Evolutionary conservation across 208 protist species (phyloP), one percentile per base, ranked within the genome.

Genomic region (Vickermania spadyakhi): DNA sequence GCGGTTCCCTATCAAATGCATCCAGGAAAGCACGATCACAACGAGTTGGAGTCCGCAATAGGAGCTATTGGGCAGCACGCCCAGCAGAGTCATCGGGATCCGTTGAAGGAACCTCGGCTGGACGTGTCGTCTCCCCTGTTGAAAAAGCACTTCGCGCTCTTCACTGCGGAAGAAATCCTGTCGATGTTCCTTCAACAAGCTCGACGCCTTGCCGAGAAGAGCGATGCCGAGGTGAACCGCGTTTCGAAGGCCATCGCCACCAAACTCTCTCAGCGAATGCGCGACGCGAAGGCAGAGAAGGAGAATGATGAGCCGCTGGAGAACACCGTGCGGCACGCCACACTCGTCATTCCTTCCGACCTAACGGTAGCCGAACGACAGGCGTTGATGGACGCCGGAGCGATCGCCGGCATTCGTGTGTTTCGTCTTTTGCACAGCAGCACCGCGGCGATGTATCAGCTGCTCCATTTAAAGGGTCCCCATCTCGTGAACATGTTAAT

Each of bases 121-220:
- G 42, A 49, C 29, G 62, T 0, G 49, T 29, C 28, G 23, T 31
- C 3, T 36, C 63, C 11, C 57, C 77, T 29, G 27, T n/a, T n/a
- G n/a, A n/a, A n/a, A n/a, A 52, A 14, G 64, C 60, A 3, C 27
- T 45, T 45, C 36, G 36, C 49, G 11, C 31, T 64, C 27, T 94
- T 82, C 64, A 63, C 79, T 7, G 60, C 79, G 2, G 91, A 97
- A 62, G 91, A 96, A 62, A 58, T 97, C 11, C 58, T 81, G 1
- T 86, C 70, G 11, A 96, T 97, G 90, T 61, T 96, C 31, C 73
- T 98, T 3, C 66, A 62, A 45, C 86, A 92, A 29, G 67, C 84
- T 13, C 80, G 75, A 36, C 72, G 71, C 26, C 75, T 82, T 53
- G 84, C 86, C 0, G 70, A 77, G 28, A 68, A 71, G 31, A 76